phyloP scores from a whole-genome alignment of 179 eudicot species.

The Beta macrorhiza region DNA sequence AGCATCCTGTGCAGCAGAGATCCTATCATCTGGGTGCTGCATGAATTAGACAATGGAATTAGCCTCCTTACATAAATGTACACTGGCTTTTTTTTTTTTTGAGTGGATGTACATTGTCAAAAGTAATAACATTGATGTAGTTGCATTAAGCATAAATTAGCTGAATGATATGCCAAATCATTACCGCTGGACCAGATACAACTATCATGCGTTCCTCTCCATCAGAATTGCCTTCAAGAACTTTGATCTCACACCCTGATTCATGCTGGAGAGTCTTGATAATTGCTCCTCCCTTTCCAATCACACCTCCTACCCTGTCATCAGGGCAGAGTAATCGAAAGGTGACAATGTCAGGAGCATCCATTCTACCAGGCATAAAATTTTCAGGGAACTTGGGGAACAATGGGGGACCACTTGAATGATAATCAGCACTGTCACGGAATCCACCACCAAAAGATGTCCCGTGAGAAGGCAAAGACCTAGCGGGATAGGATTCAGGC shows the following conservation, averaged over 20 bases:
- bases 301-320: conserved; percentile 83
- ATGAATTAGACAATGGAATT: conserved; percentile 19
- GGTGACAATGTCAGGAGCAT: conserved; percentile 50
- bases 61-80: conserved; percentile 1
- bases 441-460: conserved; percentile 45
- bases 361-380: conserved; percentile 45
- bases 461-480: conserved; percentile 42
- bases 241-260: conserved; percentile 88
- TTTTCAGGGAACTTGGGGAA: conserved; percentile 42
- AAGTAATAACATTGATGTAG: not conserved
- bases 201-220: conserved; percentile 76
- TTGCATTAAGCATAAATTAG: not conserved
- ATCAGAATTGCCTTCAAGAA: conserved; percentile 55
- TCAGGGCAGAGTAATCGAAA: conserved; percentile 70
- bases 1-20: conserved; percentile 80
- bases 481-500: conserved; percentile 38
- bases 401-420: conserved; percentile 28
- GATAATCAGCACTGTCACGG: conserved; percentile 42
- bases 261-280: conserved; percentile 73
- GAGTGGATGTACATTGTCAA: not conserved
- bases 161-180: conserved; percentile 22
- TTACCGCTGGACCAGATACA: conserved; percentile 91
- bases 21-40: conserved; percentile 92
- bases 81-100: too few species aligned
- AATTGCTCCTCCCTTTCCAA: conserved; percentile 88